phyloP scores from a whole-genome alignment of 1,284 basidiomycete species.

The Leccinum pachyderme region DNA sequence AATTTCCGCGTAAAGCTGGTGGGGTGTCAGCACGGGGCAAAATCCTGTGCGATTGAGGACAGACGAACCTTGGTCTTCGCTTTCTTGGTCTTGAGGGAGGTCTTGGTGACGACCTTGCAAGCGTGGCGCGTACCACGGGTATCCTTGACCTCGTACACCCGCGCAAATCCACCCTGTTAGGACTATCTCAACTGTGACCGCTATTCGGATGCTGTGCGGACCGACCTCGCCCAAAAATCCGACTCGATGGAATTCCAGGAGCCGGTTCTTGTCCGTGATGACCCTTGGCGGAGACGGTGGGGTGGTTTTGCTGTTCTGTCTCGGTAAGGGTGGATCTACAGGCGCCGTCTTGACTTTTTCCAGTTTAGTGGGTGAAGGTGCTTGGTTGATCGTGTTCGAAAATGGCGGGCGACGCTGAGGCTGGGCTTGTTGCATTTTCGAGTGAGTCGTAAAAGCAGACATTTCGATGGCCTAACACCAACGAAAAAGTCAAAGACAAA shows the following conservation, averaged over 20 bases:
- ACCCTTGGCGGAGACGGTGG: conserved; percentile 80
- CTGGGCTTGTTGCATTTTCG: conserved; percentile 17
- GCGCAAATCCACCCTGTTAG: conserved; percentile 81
- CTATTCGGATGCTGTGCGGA: neutral
- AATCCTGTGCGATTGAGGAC: neutral
- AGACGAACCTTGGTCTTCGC: conserved; percentile 82
- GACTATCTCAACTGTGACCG: conserved; percentile 4
- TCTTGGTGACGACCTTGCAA: conserved; percentile 87
- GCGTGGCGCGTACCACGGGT: conserved; percentile 61
- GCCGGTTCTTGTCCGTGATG: conserved; percentile 65
- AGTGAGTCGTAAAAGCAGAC: conserved; percentile 22
- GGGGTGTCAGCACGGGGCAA: conserved; percentile 4
- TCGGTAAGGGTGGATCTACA: conserved; percentile 60
- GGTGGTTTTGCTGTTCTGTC: conserved; percentile 77
- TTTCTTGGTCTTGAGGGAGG: conserved; percentile 84
- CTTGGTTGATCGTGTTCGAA: conserved; percentile 30
- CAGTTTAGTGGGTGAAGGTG: conserved; percentile 20
- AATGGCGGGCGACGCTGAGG: conserved; percentile 31
- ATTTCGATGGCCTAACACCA: conserved; percentile 37
- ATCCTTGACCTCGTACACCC: conserved; percentile 88
- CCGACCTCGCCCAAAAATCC: conserved; percentile 84
- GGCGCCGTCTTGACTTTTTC: conserved; percentile 32
- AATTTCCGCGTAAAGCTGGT: conserved; percentile 93
- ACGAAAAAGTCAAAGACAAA: conserved; percentile 24
- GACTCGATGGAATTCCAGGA: conserved; percentile 62